Percentiles rank a stretch among this genome's conserved stretches.
Conservation (phyloP, 2,329 filamentous ascomycete species). For the Cercospora nicotianae region DNA sequence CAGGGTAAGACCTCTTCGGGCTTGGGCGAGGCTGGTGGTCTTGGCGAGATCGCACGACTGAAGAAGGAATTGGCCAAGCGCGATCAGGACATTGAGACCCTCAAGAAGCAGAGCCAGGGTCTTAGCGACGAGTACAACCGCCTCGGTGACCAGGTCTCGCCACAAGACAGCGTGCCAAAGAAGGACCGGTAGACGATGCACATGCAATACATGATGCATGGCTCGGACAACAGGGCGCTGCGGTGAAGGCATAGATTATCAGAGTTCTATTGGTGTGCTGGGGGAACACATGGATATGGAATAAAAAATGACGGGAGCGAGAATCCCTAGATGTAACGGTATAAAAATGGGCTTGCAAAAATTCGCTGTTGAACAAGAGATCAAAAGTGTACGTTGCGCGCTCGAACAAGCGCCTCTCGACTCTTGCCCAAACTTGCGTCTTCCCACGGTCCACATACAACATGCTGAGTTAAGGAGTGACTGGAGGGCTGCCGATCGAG, state of each 20-base stretch:
- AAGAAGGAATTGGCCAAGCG: slow-evolving; percentile 68
- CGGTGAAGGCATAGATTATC: not conserved
- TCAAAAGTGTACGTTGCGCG: not conserved
- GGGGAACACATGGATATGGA: not conserved
- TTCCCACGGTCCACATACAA: not conserved
- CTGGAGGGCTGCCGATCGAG: not conserved
- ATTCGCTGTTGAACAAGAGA: not conserved
- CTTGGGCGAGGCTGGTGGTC: slow-evolving; percentile 69
- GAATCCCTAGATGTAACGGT: not conserved
- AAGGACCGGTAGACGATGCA: slow-evolving; percentile 50
- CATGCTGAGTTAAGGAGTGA: not conserved
- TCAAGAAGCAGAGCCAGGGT: slow-evolving; percentile 90
- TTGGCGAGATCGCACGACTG: slow-evolving; percentile 71
- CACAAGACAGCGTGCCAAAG: slow-evolving; percentile 55
- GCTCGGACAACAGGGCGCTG: not conserved
- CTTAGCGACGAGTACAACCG: slow-evolving; percentile 82
- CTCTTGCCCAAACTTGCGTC: not conserved
- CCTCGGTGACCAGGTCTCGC: slow-evolving; percentile 77
- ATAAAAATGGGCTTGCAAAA: not conserved
- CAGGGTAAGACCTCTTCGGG: slow-evolving; percentile 65
- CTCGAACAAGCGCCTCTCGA: not conserved
- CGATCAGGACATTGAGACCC: slow-evolving; percentile 77
- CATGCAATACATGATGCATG: not conserved
- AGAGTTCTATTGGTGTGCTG: not conserved
- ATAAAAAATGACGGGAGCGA: not conserved